Evolutionary conservation across 1,139 yeast species (phyloP).

Genomic region (Suhomyces yuchorum): DNA sequence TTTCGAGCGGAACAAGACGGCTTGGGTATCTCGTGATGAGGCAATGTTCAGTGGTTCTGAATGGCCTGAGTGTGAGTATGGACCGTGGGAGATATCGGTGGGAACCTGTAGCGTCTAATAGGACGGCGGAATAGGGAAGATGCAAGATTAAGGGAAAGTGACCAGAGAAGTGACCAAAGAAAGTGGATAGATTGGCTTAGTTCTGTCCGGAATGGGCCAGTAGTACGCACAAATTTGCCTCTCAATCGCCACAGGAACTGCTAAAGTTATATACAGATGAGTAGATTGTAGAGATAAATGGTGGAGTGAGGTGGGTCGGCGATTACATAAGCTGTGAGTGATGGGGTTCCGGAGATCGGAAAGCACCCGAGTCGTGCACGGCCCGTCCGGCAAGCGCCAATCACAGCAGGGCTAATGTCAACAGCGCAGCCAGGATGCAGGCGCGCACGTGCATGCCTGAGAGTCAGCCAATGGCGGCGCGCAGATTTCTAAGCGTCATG

Average conservation of each 20-base stretch:
- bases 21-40: no score
- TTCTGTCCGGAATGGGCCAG: not conserved
- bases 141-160: not conserved
- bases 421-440: not conserved
- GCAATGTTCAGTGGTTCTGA: no score
- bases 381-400: not conserved
- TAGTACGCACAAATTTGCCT: constrained; percentile 1
- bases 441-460: not conserved
- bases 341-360: not conserved
- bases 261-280: constrained; percentile 4
- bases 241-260: not conserved
- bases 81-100: no score
- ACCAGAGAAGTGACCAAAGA: not conserved
- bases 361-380: not conserved
- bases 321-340: constrained; percentile 3
- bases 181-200: not conserved
- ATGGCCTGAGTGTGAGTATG: no score
- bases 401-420: not conserved
- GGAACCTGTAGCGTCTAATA: no score
- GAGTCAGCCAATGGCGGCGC: constrained; percentile 1
- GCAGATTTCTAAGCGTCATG: constrained; percentile 5
- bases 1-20: no score
- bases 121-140: not conserved
- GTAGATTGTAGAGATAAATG: constrained; percentile 7
- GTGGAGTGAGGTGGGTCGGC: constrained; percentile 4